Percentiles rank a stretch among this genome's conserved stretches.
These are phyloP conservation scores for Aegilops sharonensis DNA, from an alignment of 176 grass and related monocot genomes.

Conservation along the genomic window DNA sequence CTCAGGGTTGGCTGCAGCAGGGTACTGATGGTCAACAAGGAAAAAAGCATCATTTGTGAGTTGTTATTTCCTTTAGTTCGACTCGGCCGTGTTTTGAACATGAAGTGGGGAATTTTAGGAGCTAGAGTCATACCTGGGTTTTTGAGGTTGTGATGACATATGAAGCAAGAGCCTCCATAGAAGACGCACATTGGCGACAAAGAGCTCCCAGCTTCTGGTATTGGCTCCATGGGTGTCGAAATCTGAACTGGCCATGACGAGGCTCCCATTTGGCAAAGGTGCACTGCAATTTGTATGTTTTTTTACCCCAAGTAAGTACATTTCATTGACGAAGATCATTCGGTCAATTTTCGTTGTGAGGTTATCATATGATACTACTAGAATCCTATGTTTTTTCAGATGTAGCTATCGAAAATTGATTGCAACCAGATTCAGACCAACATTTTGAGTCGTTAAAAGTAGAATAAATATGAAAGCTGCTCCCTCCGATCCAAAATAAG, in stretches of 20 bases:
- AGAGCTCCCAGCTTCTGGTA: conserved; percentile 75
- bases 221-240: conserved; percentile 71
- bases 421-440: background rate
- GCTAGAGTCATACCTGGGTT: conserved; percentile 35
- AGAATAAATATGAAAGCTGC: background rate
- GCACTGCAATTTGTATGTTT: conserved; percentile 32
- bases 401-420: background rate
- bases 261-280: conserved; percentile 90
- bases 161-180: conserved; percentile 69
- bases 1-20: conserved; percentile 33
- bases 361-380: background rate
- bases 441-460: background rate
- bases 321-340: background rate
- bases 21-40: conserved; percentile 28
- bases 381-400: background rate
- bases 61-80: background rate
- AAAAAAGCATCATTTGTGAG: background rate
- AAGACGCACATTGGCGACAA: conserved; percentile 67
- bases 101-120: background rate
- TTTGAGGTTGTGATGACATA: conserved; percentile 47
- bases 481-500: no score
- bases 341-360: background rate
- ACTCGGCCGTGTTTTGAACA: background rate
- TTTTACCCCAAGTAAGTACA: background rate
- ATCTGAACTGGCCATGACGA: conserved; percentile 62